Percentiles rank a stretch among this genome's conserved stretches.
These are phyloP conservation scores for Dryadomyces quercivorus DNA, from an alignment of 2,329 filamentous ascomycete genomes.

Conservation along the genomic window DNA sequence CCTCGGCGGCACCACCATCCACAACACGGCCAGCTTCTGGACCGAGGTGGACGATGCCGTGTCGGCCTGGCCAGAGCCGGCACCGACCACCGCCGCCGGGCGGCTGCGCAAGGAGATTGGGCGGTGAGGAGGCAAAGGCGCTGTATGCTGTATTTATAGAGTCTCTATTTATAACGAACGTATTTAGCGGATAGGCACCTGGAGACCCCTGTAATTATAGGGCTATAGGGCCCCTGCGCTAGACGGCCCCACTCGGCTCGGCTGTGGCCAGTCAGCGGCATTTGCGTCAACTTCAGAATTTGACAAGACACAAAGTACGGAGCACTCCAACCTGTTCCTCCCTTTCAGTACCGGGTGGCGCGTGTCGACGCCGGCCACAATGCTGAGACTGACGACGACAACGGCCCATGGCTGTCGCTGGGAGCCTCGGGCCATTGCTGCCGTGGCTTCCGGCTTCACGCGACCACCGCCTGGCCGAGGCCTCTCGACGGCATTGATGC, in stretches of 20 bases:
- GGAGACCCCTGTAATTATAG: no score
- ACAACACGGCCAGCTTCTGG: constrained; percentile 79
- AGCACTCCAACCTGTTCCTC: background rate
- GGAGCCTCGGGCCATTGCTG: background rate
- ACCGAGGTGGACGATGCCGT: constrained; percentile 89
- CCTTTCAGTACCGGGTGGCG: background rate
- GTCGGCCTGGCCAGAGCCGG: constrained; percentile 66
- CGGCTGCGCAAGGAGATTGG: constrained; percentile 20
- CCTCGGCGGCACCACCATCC: constrained; percentile 74
- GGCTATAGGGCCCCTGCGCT: no score
- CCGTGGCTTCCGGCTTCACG: background rate
- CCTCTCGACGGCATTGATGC: background rate
- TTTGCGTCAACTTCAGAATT: no score
- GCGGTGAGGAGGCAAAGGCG: background rate
- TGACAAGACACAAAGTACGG: no score
- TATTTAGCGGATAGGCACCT: no score
- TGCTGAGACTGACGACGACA: constrained; percentile 10
- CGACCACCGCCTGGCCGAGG: background rate
- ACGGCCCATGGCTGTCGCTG: background rate
- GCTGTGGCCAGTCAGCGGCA: no score
- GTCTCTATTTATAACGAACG: no score
- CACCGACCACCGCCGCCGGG: constrained; percentile 20
- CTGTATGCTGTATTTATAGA: background rate
- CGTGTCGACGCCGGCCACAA: background rate
- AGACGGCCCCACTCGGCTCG: no score